Evolutionary conservation across 345 rosid genomes (phyloP).

Genomic region (Eucalyptus marginata): DNA sequence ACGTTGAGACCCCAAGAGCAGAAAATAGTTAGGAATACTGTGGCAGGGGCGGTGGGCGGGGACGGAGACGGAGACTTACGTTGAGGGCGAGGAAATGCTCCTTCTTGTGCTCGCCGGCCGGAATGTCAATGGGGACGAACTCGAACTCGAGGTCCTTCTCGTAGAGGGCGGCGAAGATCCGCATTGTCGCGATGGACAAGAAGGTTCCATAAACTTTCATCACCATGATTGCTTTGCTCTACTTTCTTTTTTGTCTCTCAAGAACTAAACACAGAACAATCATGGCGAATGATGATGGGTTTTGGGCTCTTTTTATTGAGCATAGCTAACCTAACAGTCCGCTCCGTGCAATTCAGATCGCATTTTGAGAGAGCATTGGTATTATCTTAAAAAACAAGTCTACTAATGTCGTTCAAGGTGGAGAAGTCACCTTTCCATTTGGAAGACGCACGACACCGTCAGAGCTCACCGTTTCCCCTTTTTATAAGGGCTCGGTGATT

Average conservation of each 20-base stretch:
- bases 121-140: conserved; percentile 8
- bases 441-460: too few species aligned
- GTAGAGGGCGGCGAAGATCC: conserved; percentile 4
- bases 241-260: not conserved
- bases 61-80: not conserved
- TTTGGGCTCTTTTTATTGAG: not conserved
- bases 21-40: not conserved
- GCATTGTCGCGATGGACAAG: conserved; percentile 1
- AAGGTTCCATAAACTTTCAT: conserved; percentile 4
- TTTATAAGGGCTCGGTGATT: too few species aligned
- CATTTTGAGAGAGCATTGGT: too few species aligned
- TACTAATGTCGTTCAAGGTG: too few species aligned
- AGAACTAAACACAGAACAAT: not conserved
- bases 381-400: too few species aligned
- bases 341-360: too few species aligned
- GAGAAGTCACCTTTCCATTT: too few species aligned
- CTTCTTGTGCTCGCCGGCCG: conserved; percentile 12
- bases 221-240: not conserved
- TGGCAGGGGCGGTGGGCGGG: not conserved
- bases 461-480: too few species aligned
- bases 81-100: conserved; percentile 3
- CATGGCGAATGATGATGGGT: not conserved
- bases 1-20: accelerated
- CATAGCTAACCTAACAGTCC: too few species aligned
- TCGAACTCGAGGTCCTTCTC: conserved; percentile 22